These are phyloP conservation scores for Penicillium sp. DNA, from an alignment of 2,329 filamentous ascomycete genomes.

Conservation along the genomic window DNA sequence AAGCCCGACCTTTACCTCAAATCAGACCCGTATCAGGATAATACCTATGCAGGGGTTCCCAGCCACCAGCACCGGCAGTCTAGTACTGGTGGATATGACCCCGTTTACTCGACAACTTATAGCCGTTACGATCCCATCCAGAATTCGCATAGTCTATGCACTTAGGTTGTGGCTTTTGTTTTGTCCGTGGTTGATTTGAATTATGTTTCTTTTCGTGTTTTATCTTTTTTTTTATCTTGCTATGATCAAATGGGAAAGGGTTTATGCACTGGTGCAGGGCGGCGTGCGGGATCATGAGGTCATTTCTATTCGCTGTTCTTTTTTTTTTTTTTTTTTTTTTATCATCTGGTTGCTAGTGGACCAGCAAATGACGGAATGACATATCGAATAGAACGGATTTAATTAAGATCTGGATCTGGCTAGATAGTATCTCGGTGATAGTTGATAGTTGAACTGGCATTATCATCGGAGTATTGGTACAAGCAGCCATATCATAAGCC, in stretches of 20 bases:
- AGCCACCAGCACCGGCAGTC: slow-evolving; percentile 26
- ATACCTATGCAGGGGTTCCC: slow-evolving; percentile 23
- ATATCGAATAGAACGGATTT: not conserved
- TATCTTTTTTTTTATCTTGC: slow-evolving; percentile 10
- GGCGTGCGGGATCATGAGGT: slow-evolving; percentile 29
- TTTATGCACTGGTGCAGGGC: slow-evolving; percentile 38
- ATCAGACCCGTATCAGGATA: slow-evolving; percentile 35
- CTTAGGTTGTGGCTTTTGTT: slow-evolving; percentile 18
- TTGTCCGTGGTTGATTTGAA: not conserved
- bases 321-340: slow-evolving; percentile 2
- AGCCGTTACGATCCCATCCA: slow-evolving; percentile 34
- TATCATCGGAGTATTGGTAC: not conserved
- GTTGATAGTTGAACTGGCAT: not conserved
- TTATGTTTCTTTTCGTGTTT: slow-evolving; percentile 5
- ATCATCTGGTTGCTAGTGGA: not conserved
- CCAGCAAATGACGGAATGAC: not conserved
- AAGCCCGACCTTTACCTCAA: slow-evolving; percentile 27
- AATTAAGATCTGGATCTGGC: not conserved
- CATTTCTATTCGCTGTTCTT: slow-evolving; percentile 4
- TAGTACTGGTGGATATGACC: slow-evolving; percentile 30
- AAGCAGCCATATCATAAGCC: not conserved
- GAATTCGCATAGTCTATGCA: slow-evolving; percentile 36
- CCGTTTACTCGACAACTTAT: slow-evolving; percentile 31
- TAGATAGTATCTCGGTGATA: not conserved
- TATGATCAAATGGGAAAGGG: slow-evolving; percentile 19